phyloP scores from a whole-genome alignment of 768 basidiomycete genomes.

The Pleurotus sapidus region DNA sequence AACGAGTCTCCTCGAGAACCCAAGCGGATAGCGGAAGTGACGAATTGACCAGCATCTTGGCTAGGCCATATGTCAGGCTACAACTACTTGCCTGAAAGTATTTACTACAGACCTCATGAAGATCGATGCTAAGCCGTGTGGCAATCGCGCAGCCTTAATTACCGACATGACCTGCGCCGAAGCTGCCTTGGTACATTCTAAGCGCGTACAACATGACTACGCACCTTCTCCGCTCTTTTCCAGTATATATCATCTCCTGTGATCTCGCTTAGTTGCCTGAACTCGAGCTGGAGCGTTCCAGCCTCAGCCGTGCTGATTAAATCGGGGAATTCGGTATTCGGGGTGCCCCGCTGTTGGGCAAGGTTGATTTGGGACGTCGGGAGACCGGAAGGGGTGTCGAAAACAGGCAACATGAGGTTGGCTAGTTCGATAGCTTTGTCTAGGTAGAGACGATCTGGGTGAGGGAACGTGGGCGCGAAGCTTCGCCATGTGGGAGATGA shows the following conservation, averaged over 20 bases:
- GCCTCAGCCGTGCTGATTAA: constrained; percentile 82
- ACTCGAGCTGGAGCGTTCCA: constrained; percentile 87
- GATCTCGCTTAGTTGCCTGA: constrained; percentile 80
- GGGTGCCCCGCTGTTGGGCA: constrained; percentile 51
- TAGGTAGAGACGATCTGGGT: constrained; percentile 57
- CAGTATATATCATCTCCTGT: constrained; percentile 80
- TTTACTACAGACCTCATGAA: constrained; percentile 62
- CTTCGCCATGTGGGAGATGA: neutral
- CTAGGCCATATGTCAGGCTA: constrained; percentile 18
- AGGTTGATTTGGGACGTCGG: constrained; percentile 84
- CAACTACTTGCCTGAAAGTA: neutral
- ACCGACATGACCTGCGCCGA: constrained; percentile 55
- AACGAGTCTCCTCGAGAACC: constrained; percentile 93
- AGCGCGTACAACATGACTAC: neutral
- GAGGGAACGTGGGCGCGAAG: neutral
- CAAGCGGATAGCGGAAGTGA: constrained; percentile 75
- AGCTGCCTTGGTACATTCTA: neutral
- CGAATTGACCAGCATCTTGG: constrained; percentile 37
- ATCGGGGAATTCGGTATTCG: constrained; percentile 55
- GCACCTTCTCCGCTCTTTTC: constrained; percentile 73
- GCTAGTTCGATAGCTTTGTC: constrained; percentile 80
- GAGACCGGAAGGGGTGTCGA: constrained; percentile 78
- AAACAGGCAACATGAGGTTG: constrained; percentile 80
- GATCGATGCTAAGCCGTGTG: constrained; percentile 79
- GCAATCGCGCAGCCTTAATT: constrained; percentile 58